Percentiles rank a stretch among this genome's conserved stretches.
phyloP scores from a whole-genome alignment of 306 rosid species.

The Nissolia schottii region DNA sequence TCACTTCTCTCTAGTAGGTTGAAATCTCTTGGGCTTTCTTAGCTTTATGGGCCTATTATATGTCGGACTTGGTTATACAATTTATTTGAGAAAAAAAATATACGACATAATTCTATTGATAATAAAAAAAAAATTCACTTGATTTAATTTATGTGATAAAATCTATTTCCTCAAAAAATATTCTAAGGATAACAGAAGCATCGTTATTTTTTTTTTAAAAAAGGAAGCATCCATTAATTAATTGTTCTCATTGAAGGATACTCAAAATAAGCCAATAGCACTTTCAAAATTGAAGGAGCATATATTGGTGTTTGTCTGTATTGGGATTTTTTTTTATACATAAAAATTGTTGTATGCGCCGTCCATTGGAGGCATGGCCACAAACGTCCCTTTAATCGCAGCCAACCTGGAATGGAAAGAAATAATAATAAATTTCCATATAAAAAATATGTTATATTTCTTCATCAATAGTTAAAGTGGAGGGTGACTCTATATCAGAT shows the following conservation, averaged over 20 bases:
- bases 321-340: neutral
- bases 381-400: conserved; percentile 6
- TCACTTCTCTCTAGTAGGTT: too few species aligned
- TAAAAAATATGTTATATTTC: neutral
- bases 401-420: conserved; percentile 2
- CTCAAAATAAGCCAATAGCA: neutral
- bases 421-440: neutral
- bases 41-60: too few species aligned
- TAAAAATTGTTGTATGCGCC: neutral
- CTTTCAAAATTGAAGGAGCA: neutral
- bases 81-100: too few species aligned
- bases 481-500: neutral
- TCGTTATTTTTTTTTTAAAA: neutral
- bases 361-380: conserved; percentile 1
- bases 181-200: neutral
- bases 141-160: too few species aligned
- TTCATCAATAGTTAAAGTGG: neutral
- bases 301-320: neutral
- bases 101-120: too few species aligned
- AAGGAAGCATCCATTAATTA: neutral
- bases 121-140: too few species aligned
- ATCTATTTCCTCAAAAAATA: too few species aligned
- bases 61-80: too few species aligned
- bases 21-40: too few species aligned
- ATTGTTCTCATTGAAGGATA: neutral